Percentiles rank a stretch among this genome's conserved stretches.
Evolutionary conservation across 345 rosid species (phyloP).

Genomic region (Adansonia digitata): DNA sequence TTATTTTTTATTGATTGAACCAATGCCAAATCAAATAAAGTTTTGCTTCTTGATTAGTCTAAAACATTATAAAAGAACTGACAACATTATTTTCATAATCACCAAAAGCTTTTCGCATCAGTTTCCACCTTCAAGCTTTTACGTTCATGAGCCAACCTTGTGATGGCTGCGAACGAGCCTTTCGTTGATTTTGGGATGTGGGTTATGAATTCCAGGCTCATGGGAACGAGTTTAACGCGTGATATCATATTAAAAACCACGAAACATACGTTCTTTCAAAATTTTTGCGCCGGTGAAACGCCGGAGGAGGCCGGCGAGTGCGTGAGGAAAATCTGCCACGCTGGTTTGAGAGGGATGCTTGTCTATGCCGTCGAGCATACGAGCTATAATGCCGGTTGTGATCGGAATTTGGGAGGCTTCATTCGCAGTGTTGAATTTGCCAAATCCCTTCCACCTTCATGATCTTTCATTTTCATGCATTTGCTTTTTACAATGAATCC

Average conservation of each 20-base stretch:
- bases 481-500: not conserved
- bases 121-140: constrained; percentile 44
- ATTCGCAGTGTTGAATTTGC: constrained; percentile 51
- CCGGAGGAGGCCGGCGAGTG: constrained; percentile 36
- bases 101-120: constrained; percentile 44
- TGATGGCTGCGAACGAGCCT: constrained; percentile 49
- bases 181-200: constrained; percentile 66
- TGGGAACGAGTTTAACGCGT: constrained; percentile 37
- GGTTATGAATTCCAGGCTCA: constrained; percentile 69
- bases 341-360: constrained; percentile 71
- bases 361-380: constrained; percentile 72
- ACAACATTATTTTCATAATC: constrained; percentile 45
- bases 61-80: too few species aligned
- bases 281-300: constrained; percentile 82
- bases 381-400: constrained; percentile 48
- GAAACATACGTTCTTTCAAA: constrained; percentile 57
- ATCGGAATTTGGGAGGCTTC: constrained; percentile 54
- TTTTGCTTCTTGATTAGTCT: too few species aligned
- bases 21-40: too few species aligned
- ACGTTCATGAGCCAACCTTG: constrained; percentile 47
- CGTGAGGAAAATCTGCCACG: constrained; percentile 34
- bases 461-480: too few species aligned
- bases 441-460: constrained; percentile 48
- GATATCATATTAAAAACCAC: constrained; percentile 31
- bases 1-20: too few species aligned